Conservation (phyloP, 441 rosid species). For the Viola pubescens region DNA sequence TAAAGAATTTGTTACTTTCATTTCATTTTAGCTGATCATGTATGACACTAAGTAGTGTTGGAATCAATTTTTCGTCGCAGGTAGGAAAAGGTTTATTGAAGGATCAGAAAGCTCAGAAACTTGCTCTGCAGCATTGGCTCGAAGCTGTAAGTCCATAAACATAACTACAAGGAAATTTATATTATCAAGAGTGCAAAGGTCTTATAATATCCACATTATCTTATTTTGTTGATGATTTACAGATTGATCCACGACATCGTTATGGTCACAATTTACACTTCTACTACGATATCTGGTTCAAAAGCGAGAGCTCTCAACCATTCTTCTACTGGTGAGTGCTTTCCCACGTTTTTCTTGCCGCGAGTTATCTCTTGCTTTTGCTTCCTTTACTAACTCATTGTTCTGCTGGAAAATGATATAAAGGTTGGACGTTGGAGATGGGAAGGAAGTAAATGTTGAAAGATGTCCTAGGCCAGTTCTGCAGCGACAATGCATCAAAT, state of each 20-base stretch:
- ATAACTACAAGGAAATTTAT: not conserved
- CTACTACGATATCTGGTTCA: slow-evolving; percentile 78
- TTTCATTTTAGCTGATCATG: no score
- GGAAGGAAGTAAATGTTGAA: slow-evolving; percentile 70
- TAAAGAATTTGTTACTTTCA: no score
- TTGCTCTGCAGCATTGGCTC: slow-evolving; percentile 95
- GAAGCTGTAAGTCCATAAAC: slow-evolving; percentile 62
- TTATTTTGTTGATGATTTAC: not conserved
- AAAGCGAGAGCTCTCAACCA: slow-evolving; percentile 70
- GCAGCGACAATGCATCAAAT: slow-evolving; percentile 83
- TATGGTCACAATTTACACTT: slow-evolving; percentile 89
- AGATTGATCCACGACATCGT: slow-evolving; percentile 95
- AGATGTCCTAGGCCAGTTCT: slow-evolving; percentile 60
- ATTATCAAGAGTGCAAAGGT: not conserved
- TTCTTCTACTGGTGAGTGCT: slow-evolving; percentile 82
- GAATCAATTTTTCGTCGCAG: slow-evolving; percentile 21
- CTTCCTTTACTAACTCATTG: not conserved
- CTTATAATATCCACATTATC: not conserved
- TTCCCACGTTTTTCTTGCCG: not conserved
- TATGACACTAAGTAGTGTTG: no score
- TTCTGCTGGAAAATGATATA: slow-evolving; percentile 11
- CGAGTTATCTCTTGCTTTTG: not conserved
- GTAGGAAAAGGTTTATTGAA: slow-evolving; percentile 92
- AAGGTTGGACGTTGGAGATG: slow-evolving; percentile 98
- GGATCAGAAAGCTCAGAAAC: slow-evolving; percentile 76